Conservation (phyloP, 768 basidiomycete genomes). For the Suillus subaureus region DNA sequence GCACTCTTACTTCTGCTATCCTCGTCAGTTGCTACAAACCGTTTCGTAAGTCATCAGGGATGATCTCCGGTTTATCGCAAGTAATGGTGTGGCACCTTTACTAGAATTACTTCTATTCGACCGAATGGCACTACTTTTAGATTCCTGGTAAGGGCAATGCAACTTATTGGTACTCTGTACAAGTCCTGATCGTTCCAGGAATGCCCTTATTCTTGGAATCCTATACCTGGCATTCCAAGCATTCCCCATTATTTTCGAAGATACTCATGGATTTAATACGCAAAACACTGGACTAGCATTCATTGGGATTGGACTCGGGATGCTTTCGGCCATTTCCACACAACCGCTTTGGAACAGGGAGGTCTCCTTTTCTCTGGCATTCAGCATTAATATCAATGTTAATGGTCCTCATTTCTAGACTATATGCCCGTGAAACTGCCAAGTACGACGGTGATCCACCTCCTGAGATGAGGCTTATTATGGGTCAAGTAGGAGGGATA, state of each 20-base stretch:
- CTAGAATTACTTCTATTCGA: conserved; percentile 66
- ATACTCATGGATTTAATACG: conserved; percentile 52
- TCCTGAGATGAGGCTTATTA: conserved; percentile 65
- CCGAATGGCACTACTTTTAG: conserved; percentile 74
- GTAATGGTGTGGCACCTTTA: conserved; percentile 3
- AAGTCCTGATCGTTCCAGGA: conserved; percentile 28
- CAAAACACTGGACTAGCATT: conserved; percentile 53
- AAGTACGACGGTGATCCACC: conserved; percentile 52
- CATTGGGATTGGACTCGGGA: conserved; percentile 52
- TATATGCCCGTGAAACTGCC: conserved; percentile 38
- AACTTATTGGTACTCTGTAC: conserved; percentile 1
- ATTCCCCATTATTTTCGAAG: conserved; percentile 52
- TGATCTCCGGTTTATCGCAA: background rate
- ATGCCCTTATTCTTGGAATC: conserved; percentile 43
- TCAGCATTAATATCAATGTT: background rate
- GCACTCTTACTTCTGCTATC: conserved; percentile 49
- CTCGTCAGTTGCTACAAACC: conserved; percentile 65
- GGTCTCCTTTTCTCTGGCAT: conserved; percentile 3
- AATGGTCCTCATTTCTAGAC: conserved; percentile 27
- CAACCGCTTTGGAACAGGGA: conserved; percentile 51
- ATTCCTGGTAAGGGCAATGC: conserved; percentile 56
- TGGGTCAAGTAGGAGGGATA: conserved; percentile 70
- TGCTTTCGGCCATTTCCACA: conserved; percentile 39
- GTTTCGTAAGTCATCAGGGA: conserved; percentile 54
- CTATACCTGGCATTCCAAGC: conserved; percentile 60